Evolutionary conservation across 2,329 filamentous ascomycete species (phyloP), one percentile per base, ranked within the genome.

Genomic region (Calonectria pteridis): DNA sequence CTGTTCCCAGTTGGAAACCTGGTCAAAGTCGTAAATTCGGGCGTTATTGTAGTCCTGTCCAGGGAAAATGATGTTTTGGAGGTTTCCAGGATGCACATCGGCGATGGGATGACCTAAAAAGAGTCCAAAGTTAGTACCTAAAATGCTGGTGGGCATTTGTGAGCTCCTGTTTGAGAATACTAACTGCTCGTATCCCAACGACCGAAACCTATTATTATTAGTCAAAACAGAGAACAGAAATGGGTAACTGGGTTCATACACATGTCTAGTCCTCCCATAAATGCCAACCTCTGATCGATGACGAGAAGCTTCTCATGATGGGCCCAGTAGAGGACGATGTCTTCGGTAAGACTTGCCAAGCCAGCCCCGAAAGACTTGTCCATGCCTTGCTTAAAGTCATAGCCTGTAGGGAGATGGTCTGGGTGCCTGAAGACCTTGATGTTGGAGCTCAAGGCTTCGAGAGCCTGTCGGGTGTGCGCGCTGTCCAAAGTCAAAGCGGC

Each of bases 1-100:
- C 75, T 95, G 91, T 75, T 96, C 90, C 91, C 93, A 97, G 75
- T 97, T 90, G 26, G 90, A 85, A 28, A 96, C 94, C 78, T 95
- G 91, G 58, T 92, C 89, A 83, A 97, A 96, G 83, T 97, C 96
- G 82, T 94, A 94, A 40, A 97, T 92, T 66, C 92, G 89, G 29
- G 95, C 95, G 78, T 98, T 98, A 85, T 98, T 98, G 87, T 94
- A 98, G 80, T 98, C 96, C 82, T 98, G 96, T 1, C 96, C 95
- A 0, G 95, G 94, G 83, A 96, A 98, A 14, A 98, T 84, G 53
- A 94, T 95, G 31, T 90, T 87, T 72, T 95, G 91, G 29, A 97
- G 82, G 82, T 98, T 91, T 4, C 91, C 91, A 0, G 95, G 95
- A 81, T 98, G 95, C 18, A 92, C 93, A 84, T 97, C 95, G 5